Base-by-base conservation (phyloP, 2,329 filamentous ascomycete genomes). In the Xylariales sp. region DNA sequence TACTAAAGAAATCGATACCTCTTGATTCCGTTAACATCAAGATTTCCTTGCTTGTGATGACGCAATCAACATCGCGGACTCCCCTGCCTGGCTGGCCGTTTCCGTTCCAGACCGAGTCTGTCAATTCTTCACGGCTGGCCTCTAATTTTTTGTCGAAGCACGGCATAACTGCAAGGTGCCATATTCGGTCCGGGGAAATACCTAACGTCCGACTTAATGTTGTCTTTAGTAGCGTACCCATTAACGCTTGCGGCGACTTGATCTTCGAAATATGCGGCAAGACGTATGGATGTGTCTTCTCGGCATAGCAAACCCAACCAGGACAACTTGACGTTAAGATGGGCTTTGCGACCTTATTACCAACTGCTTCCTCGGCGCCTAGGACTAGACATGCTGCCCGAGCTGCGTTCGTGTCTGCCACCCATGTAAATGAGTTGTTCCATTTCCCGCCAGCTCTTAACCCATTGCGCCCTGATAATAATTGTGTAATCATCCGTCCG, bases 61-160 rank as follows among this genome's bases (percentile, higher is more conserved):
- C 96, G 80, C 95, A 98, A 82, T 99, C 96, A 55, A 98, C 94
- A 76, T 99, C 96, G 64, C 96, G 87, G 32, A 96, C 86, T 1
- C 88, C 88, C 56, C 82, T 80, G 1, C 82, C 83, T 1, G 85
- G 82, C 55, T 76, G 77, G 14, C 81, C 83, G 60, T 81, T 82
- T 48, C 80, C 83, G 62, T 80, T 83, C 94, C 94, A 97, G 16
- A 89, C 87, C 6, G 86, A 82, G 77, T 95, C 92, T 0, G 94
- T 98, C 46, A 99, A 87, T 80, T 99, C 96, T 79, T 94, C 91
- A 61, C 96, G 90, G 74, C 94, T 97, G 6, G 96, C 96, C 81
- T 99, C 96, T 34, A 99, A 87, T 80, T 99, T 99, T 84, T 99
- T 99, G 80, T 99, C 96, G 79, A 99, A 98, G 80, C 96, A 99